phyloP scores from a whole-genome alignment of 2,329 filamentous ascomycete genomes.

The Lecanosticta acicola region DNA sequence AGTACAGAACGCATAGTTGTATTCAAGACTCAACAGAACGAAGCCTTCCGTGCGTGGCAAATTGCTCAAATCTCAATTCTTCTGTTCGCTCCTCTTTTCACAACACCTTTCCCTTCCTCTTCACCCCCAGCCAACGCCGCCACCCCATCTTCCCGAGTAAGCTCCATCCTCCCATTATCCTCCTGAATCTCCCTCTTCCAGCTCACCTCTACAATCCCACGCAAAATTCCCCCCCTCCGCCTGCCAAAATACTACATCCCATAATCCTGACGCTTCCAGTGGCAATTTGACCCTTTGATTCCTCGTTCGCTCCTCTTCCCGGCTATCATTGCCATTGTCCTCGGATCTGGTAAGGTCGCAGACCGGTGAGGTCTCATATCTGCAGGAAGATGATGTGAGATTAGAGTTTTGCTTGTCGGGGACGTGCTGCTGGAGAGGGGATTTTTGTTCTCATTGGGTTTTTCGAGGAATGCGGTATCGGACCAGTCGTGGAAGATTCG shows the following conservation, averaged over 20 bases:
- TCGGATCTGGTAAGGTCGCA: background rate
- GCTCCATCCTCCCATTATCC: no score
- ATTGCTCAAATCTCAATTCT: no score
- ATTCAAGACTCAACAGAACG: no score
- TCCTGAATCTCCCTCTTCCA: no score
- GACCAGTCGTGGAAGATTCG: background rate
- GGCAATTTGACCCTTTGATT: background rate
- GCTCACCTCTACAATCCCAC: background rate
- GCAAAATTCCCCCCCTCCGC: background rate
- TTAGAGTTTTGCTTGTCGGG: background rate
- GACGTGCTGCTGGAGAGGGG: background rate
- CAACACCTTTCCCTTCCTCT: no score
- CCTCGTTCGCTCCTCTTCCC: background rate
- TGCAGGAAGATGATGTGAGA: background rate
- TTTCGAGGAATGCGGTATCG: background rate
- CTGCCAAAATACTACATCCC: background rate
- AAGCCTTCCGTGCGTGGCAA: no score
- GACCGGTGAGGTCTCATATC: background rate
- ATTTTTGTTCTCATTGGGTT: background rate
- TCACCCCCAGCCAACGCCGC: no score
- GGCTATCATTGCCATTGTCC: background rate
- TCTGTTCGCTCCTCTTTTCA: no score
- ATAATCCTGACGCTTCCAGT: background rate
- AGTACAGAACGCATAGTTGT: no score
- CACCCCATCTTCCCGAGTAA: no score